Evolutionary conservation across 2,329 filamentous ascomycete species (phyloP).

Genomic region (Pyrenochaeta sp.): DNA sequence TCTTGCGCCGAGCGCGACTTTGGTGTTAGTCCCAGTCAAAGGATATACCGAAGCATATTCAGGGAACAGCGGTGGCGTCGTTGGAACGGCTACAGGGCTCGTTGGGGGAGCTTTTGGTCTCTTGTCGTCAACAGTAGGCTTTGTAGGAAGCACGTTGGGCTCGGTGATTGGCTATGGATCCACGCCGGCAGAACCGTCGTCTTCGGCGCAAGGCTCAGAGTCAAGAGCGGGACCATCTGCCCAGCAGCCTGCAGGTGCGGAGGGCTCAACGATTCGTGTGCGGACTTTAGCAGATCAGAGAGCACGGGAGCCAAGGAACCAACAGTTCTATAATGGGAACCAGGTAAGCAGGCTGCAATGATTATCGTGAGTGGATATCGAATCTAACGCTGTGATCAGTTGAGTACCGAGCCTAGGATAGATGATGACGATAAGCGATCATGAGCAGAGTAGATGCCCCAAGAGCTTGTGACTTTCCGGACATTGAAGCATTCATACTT

Average conservation of each 20-base stretch:
- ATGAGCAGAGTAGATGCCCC: background rate
- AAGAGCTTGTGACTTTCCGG: too few relatives aligned
- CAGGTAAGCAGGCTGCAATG: constrained; percentile 64
- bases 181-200: constrained; percentile 11
- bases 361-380: background rate
- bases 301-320: constrained; percentile 62
- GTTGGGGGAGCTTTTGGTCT: constrained; percentile 44
- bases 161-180: constrained; percentile 37
- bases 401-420: constrained; percentile 12
- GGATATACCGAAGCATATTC: constrained; percentile 67
- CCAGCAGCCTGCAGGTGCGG: constrained; percentile 15
- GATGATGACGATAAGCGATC: constrained; percentile 13
- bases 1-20: constrained; percentile 78
- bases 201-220: constrained; percentile 17
- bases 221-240: constrained; percentile 12
- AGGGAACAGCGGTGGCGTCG: constrained; percentile 39
- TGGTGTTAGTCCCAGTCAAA: constrained; percentile 78
- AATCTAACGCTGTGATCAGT: constrained; percentile 5
- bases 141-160: constrained; percentile 41
- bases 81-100: constrained; percentile 40
- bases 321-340: constrained; percentile 91
- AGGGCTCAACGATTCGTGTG: constrained; percentile 47
- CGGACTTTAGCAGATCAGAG: constrained; percentile 55
- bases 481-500: too few relatives aligned
- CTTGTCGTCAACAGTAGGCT: constrained; percentile 43